Evolutionary conservation across 345 rosid genomes (phyloP).

Genomic region (Citrus sp.): DNA sequence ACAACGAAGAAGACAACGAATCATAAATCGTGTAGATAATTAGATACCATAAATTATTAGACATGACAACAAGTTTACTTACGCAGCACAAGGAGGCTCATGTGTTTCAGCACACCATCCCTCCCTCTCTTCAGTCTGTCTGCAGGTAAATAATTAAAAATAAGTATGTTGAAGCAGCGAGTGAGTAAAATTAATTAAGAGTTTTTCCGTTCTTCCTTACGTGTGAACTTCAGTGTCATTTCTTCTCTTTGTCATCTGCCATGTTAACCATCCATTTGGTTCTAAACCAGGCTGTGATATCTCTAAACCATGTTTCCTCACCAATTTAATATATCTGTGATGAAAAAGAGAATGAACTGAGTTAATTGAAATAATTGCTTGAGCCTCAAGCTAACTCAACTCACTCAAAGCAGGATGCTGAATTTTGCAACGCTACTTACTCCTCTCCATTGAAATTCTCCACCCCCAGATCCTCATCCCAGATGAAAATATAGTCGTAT

Average conservation of each 20-base stretch:
- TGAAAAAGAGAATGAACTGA: background rate
- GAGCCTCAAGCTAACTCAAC: background rate
- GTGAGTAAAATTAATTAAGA: background rate
- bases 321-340: conserved; percentile 70
- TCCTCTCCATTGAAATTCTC: conserved; percentile 80
- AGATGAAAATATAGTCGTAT: conserved; percentile 85
- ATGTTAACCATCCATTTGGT: conserved; percentile 68
- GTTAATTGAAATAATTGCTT: background rate
- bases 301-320: conserved; percentile 78
- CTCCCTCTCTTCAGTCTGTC: conserved; percentile 72
- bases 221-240: conserved; percentile 81
- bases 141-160: conserved; percentile 17
- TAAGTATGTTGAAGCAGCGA: background rate
- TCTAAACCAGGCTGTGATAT: conserved; percentile 97
- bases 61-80: conserved; percentile 22
- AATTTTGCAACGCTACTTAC: conserved; percentile 36
- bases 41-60: background rate
- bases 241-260: conserved; percentile 96
- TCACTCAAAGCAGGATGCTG: background rate
- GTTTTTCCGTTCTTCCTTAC: conserved; percentile 34
- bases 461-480: conserved; percentile 98
- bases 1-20: background rate
- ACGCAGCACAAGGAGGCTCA: conserved; percentile 98
- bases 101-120: conserved; percentile 81
- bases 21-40: background rate